A percentile compares a stretch with the other conserved stretches of the same genome.
phyloP scores from a whole-genome alignment of 495 filamentous ascomycete species.

The Hypoxylon rickii region DNA sequence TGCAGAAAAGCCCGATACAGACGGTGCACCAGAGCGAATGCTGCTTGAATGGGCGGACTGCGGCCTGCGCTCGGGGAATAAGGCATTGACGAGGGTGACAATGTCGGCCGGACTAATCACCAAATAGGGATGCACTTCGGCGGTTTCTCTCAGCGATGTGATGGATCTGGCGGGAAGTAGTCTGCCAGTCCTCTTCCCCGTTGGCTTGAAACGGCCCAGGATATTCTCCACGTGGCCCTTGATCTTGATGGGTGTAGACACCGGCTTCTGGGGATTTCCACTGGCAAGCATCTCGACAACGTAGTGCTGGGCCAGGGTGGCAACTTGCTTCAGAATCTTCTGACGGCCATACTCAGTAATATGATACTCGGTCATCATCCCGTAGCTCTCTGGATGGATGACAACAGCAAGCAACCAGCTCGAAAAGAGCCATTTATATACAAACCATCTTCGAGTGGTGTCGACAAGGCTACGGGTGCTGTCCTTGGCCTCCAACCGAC shows the following conservation, averaged over 20 bases:
- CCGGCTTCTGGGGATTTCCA: conserved; percentile 54
- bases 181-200: conserved; percentile 59
- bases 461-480: conserved; percentile 55
- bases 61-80: conserved; percentile 68
- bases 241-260: conserved; percentile 67
- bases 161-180: conserved; percentile 70
- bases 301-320: conserved; percentile 73
- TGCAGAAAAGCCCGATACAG: conserved; percentile 64
- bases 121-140: conserved; percentile 72
- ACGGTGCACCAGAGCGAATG: conserved; percentile 67
- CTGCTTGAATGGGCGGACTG: conserved; percentile 57
- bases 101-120: conserved; percentile 76
- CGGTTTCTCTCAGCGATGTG: conserved; percentile 70
- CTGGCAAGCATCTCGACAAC: conserved; percentile 65
- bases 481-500: conserved; percentile 70
- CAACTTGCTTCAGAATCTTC: conserved; percentile 84
- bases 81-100: conserved; percentile 68
- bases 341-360: conserved; percentile 88
- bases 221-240: conserved; percentile 78
- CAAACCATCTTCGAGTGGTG: conserved; percentile 75
- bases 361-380: conserved; percentile 87
- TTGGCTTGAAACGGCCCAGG: conserved; percentile 65
- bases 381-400: conserved; percentile 86
- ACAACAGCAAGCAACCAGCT: conserved; percentile 83
- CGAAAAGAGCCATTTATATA: conserved; percentile 90